A percentile compares a stretch with the other conserved stretches of the same genome.
Evolutionary conservation across 495 filamentous ascomycete genomes (phyloP).

Genomic region (Barbatosphaeria neglecta): DNA sequence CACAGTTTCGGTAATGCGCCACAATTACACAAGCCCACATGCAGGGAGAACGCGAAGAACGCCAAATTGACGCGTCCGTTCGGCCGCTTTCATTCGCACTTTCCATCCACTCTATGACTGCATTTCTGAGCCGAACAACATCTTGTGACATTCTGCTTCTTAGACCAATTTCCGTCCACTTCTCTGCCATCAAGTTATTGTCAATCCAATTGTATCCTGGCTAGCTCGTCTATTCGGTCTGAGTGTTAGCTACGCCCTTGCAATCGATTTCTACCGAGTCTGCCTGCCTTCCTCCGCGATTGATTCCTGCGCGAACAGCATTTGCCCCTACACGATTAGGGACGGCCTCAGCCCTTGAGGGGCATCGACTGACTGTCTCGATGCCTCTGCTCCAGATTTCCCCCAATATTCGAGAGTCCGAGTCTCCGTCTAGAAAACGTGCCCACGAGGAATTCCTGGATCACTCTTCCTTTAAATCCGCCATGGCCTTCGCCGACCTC

Average conservation of each 20-base stretch:
- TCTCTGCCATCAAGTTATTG: not conserved
- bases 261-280: not conserved
- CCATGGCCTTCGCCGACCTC: not conserved
- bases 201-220: not conserved
- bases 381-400: constrained; percentile 30
- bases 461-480: not conserved
- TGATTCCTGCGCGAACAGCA: no score
- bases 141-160: not conserved
- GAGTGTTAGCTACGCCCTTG: no score
- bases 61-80: constrained; percentile 2
- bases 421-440: constrained; percentile 19
- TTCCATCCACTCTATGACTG: not conserved
- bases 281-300: not conserved
- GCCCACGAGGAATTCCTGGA: constrained; percentile 22
- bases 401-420: constrained; percentile 21
- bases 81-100: not conserved
- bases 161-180: no score
- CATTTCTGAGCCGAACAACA: not conserved
- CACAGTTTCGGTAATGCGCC: not conserved
- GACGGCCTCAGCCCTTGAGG: no score
- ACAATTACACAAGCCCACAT: not conserved
- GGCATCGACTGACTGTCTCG: not conserved
- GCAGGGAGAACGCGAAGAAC: not conserved
- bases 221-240: not conserved
- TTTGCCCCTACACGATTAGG: no score